These are phyloP conservation scores for Aspergillus nomiae DNA, from an alignment of 2,329 filamentous ascomycete genomes.

Conservation along the genomic window DNA sequence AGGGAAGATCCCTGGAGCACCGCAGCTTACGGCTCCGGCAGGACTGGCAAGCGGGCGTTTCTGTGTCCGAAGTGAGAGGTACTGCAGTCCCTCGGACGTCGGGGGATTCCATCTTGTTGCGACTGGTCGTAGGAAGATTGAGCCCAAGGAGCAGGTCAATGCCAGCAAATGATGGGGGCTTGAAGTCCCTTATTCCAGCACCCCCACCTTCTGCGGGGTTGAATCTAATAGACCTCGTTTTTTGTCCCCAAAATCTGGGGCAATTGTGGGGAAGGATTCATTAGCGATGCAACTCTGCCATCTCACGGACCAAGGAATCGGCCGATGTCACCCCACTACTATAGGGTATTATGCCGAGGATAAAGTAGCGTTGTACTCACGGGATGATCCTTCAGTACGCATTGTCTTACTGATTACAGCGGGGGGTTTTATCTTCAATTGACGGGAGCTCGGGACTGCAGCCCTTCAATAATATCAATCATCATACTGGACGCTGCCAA, in stretches of 20 bases:
- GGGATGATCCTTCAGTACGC: not conserved
- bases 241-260: not conserved
- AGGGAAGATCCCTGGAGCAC: not conserved
- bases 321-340: not conserved
- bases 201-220: not conserved
- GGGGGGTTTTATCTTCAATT: not conserved
- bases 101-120: not conserved
- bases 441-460: accelerated
- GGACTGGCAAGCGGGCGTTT: not conserved
- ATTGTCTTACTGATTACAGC: not conserved
- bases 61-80: not conserved
- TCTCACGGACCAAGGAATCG: not conserved
- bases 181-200: not conserved
- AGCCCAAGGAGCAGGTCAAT: not conserved
- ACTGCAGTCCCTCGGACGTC: not conserved
- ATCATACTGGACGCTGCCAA: not conserved
- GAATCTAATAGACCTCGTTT: not conserved
- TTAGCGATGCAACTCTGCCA: not conserved
- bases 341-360: not conserved
- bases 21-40: not conserved
- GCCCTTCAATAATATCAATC: not conserved
- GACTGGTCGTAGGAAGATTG: not conserved
- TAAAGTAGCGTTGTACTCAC: not conserved
- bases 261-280: not conserved
- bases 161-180: not conserved